Base-by-base conservation (phyloP, 768 basidiomycete genomes). In the Tephrocybe sp. region DNA sequence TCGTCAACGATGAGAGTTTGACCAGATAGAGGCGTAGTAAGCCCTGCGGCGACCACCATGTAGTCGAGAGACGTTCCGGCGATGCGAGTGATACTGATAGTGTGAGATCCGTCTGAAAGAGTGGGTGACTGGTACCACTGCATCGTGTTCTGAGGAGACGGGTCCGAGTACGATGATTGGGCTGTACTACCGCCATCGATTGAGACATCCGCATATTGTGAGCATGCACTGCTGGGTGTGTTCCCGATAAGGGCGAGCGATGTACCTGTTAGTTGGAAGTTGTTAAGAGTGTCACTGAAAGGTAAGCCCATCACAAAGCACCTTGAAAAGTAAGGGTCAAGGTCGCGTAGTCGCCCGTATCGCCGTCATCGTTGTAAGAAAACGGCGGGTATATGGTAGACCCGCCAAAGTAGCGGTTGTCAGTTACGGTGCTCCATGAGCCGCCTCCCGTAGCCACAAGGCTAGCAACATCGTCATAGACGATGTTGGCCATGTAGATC, bases 51-150 rank as follows among this genome's bases (percentile, higher is more conserved):
- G 16, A 67, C 57, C 2, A 61, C 55, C 0, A 60, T 62, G 36
- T 49, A 65, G 43, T 67, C 65, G 15, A 67, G 26, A 11, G 60
- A 53, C 12, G 60, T 50, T 19, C 55, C 60, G 2, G 60, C 52
- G 9, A 65, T 51, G 25, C 58, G 59, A 11, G 55, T 52, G 16
- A 67, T 52, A 3, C 39, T 41, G 7, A 67, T 52, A 9, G 44
- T 53, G 37, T 67, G 65, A 9, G 37, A 41, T 9, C 64, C 65
- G 25, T 66, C 63, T 13, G 57, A 18, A 16, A 66, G 53, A 1
- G 35, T 42, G 1, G 63, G 63, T 1, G 65, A 58, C 44, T 62
- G 52, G 26, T 62, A 66, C 65, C 65, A 66, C 41, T 66, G 62
- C 6, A 55, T 56, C 32, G 62, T 61, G 13, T 49, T 55, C 9